Conservation (phyloP, 2,329 filamentous ascomycete species). For the Calonectria multiphialidica region DNA sequence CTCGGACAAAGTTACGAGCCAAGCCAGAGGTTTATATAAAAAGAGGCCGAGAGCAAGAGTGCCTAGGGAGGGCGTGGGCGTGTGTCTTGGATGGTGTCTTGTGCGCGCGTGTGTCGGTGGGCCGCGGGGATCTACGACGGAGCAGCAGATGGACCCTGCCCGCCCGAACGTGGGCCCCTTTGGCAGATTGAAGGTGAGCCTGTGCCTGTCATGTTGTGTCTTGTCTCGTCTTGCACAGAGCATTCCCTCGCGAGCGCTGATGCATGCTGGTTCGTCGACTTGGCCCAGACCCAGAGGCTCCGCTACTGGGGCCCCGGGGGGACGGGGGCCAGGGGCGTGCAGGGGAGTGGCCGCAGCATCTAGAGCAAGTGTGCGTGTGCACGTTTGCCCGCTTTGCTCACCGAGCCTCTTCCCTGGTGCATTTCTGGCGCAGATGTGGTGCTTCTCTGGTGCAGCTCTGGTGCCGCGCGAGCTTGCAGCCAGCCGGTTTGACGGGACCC, state of each 20-base stretch:
- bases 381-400: conserved; percentile 19
- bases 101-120: neutral
- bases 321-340: neutral
- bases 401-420: neutral
- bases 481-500: neutral
- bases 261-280: neutral
- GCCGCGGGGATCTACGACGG: conserved; percentile 5
- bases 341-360: neutral
- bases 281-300: neutral
- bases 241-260: neutral
- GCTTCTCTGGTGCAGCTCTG: neutral
- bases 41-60: neutral
- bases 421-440: neutral
- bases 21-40: conserved; percentile 23
- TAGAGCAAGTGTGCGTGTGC: conserved; percentile 1
- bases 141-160: conserved; percentile 6
- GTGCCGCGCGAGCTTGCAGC: neutral
- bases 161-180: neutral
- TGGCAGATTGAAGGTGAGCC: neutral
- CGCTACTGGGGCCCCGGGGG: neutral
- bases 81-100: neutral
- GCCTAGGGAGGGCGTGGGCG: neutral
- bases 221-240: neutral
- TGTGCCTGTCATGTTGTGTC: neutral
- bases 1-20: conserved; percentile 12